Evolutionary conservation across 495 filamentous ascomycete species (phyloP), one percentile per base, ranked within the genome.

Genomic region (Penicillium longicatenatum): DNA sequence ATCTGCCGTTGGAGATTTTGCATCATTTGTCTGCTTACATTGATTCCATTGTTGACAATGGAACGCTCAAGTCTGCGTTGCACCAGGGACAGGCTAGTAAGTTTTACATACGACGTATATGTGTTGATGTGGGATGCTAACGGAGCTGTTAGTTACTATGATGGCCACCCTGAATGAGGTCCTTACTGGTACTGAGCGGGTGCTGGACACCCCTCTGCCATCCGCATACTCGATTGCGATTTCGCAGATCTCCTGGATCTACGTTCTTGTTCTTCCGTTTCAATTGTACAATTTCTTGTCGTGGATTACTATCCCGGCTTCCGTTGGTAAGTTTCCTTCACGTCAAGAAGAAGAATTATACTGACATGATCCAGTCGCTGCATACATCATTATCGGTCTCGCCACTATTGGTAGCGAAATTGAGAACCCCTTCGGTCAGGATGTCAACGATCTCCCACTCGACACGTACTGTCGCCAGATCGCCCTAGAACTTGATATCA

Each of bases 351-450:
- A 14, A 48, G 8, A 47, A 3, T 11, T 26, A 8, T 37, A 8
- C 50, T 65, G 44, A 54, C 22, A 14, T 6, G 8, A 11, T n/a
- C 2, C 10, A 24, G 75, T 85, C n/a, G 88, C 90, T n/a, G 89
- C 90, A 7, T 95, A 96, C 69, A 93, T 95, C 59, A 93, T 96
- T 67, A 82, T 96, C 58, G 91, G 89, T 21, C 85, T 96, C 57
- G 86, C 90, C 35, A 85, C 90, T 65, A 92, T 93, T 62, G 90
- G 92, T 21, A 84, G 86, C 59, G 90, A 95, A 73, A 88, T 96
- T 61, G 91, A 96, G 70, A 91, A 95, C 69, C 92, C 91, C 9
- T 95, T 96, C 72, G 91, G 92, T 24, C 75, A 85, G 50, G 92
- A 95, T 68, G 90, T 92, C 58, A 95, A 95, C 67, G 92, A 96